Conservation (phyloP, 257 asterid species). For the Solanum appendiculatum region DNA sequence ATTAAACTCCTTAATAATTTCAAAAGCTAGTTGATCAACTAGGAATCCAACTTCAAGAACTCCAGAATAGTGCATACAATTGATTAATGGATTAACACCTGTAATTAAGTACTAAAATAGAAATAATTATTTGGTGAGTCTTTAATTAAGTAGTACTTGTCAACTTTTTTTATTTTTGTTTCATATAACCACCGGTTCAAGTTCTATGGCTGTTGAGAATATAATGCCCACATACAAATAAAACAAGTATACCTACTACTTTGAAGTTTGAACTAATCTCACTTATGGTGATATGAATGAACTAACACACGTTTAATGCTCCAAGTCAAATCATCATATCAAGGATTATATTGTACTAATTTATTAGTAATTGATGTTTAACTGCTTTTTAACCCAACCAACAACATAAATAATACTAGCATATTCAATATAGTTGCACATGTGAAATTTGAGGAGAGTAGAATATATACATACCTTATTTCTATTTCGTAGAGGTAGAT, state of each 20-base stretch:
- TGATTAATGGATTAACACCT: neutral
- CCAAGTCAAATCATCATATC: neutral
- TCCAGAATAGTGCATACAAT: neutral
- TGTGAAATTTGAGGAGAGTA: neutral
- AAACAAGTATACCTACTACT: neutral
- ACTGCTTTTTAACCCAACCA: neutral
- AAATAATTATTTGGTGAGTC: neutral
- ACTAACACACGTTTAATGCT: neutral
- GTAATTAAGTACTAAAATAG: neutral
- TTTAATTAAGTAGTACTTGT: neutral
- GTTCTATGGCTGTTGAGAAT: conserved; percentile 1
- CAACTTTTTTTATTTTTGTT: neutral
- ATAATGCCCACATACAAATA: neutral
- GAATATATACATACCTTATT: neutral
- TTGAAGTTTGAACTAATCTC: neutral
- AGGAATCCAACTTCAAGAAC: neutral
- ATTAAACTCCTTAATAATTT: neutral
- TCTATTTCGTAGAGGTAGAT: neutral
- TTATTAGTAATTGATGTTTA: neutral
- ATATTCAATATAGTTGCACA: neutral
- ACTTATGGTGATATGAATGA: neutral
- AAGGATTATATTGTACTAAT: neutral
- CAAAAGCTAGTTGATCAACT: neutral
- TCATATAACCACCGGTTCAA: neutral
- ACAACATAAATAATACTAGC: neutral